Percentiles rank a stretch among this genome's conserved stretches.
phyloP scores from a whole-genome alignment of 371 early-diverging fungal species.

The Mortierella sp. region DNA sequence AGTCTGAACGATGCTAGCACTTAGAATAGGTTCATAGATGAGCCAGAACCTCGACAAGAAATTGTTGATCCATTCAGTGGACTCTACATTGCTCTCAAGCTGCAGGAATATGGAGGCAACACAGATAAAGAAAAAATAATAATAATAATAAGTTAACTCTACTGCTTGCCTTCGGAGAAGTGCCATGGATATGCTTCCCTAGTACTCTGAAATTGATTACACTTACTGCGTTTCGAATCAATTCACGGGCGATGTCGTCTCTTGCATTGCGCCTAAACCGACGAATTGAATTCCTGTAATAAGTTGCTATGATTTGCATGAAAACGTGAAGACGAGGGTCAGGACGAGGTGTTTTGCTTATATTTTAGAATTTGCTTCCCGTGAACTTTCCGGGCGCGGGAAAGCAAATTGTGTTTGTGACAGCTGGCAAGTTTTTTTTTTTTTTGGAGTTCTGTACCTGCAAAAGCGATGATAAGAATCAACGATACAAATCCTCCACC shows the following conservation, averaged over 20 bases:
- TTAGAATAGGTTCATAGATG: conserved; percentile 93
- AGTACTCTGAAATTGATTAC: neutral
- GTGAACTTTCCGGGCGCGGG: no score
- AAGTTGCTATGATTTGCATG: conserved; percentile 63
- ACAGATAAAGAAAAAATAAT: neutral
- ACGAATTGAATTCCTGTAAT: conserved; percentile 73
- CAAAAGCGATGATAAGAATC: conserved; percentile 54
- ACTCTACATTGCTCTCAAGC: conserved; percentile 76
- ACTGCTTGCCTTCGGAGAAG: neutral
- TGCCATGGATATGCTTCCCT: no score
- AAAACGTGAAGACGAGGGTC: no score
- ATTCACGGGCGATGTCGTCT: conserved; percentile 78
- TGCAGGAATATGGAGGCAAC: neutral
- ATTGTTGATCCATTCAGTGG: conserved; percentile 97
- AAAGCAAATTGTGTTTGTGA: neutral
- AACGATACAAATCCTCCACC: conserved; percentile 52
- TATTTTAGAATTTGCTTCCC: no score
- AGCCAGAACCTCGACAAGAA: conserved; percentile 94
- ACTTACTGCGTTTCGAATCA: conserved; percentile 59
- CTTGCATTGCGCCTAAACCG: conserved; percentile 73
- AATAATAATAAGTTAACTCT: neutral
- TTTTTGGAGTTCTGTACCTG: no score
- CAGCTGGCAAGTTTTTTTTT: neutral
- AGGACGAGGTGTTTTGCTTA: no score
- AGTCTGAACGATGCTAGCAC: conserved; percentile 79